phyloP scores from a whole-genome alignment of 1,284 basidiomycete species.

The Naganishia liquefaciens region DNA sequence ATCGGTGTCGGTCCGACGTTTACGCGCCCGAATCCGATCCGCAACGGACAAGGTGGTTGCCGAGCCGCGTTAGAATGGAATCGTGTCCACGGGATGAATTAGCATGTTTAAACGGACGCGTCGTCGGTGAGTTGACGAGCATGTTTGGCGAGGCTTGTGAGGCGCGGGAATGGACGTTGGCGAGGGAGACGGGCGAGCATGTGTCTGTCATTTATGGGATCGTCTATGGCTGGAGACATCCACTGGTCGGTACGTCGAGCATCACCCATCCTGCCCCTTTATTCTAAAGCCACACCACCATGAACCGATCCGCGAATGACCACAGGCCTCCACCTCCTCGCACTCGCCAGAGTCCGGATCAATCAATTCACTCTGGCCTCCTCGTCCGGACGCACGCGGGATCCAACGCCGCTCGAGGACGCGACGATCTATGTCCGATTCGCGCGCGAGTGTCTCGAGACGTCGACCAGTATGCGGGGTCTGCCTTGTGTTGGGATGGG shows the following conservation, averaged over 20 bases:
- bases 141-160: slow-evolving; percentile 21
- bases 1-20: not conserved
- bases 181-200: slow-evolving; percentile 25
- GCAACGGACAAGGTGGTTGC: slow-evolving; percentile 10
- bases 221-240: slow-evolving; percentile 32
- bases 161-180: slow-evolving; percentile 18
- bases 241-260: slow-evolving; percentile 29
- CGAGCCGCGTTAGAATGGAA: slow-evolving; percentile 8
- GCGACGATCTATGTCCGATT: slow-evolving; percentile 13
- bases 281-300: not conserved
- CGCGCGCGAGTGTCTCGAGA: slow-evolving; percentile 4
- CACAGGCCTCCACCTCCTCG: slow-evolving; percentile 16
- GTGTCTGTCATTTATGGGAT: slow-evolving; percentile 30
- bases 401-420: not conserved
- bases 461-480: slow-evolving; percentile 10
- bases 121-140: slow-evolving; percentile 25
- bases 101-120: slow-evolving; percentile 22
- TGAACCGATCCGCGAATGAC: too few species aligned
- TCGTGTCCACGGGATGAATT: slow-evolving; percentile 8
- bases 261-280: too few species aligned
- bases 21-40: not conserved
- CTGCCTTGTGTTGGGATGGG: not conserved
- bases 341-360: slow-evolving; percentile 7
- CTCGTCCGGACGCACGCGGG: not conserved
- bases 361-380: not conserved